Evolutionary conservation across 1,284 basidiomycete genomes (phyloP).

Genomic region (Tylopilus sp.): DNA sequence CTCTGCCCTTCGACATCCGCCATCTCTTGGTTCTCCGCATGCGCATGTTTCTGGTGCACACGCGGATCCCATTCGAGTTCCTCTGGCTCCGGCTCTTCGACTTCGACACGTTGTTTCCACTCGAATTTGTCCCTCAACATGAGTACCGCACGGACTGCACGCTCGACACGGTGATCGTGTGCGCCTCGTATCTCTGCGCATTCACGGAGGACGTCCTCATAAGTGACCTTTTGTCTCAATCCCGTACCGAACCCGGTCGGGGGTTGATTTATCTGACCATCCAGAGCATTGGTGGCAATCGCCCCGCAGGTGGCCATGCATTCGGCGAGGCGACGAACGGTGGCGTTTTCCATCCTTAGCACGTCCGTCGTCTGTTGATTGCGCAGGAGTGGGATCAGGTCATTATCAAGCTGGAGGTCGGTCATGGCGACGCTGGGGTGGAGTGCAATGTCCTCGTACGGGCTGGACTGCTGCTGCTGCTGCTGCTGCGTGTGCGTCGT

Average conservation of each 20-base stretch:
- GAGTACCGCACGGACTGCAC: constrained; percentile 76
- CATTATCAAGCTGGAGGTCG: constrained; percentile 75
- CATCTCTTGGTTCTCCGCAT: constrained; percentile 44
- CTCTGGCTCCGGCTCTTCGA: constrained; percentile 80
- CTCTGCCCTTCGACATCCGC: constrained; percentile 51
- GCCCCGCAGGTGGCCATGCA: constrained; percentile 72
- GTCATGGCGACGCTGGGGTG: constrained; percentile 69
- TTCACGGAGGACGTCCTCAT: constrained; percentile 68
- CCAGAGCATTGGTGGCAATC: constrained; percentile 58
- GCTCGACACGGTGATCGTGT: constrained; percentile 77
- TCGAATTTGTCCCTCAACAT: constrained; percentile 82
- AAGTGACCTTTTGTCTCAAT: constrained; percentile 32
- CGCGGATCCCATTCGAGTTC: constrained; percentile 74
- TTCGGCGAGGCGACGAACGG: constrained; percentile 73
- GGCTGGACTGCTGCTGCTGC: constrained; percentile 48
- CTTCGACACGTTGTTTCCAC: constrained; percentile 78
- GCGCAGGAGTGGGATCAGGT: constrained; percentile 75
- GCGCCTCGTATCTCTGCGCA: constrained; percentile 72
- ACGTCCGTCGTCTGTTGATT: constrained; percentile 83
- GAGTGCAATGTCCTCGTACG: constrained; percentile 71
- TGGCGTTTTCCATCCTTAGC: constrained; percentile 71
- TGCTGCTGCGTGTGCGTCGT: constrained; percentile 31
- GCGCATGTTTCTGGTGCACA: constrained; percentile 38
- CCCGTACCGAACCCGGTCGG: constrained; percentile 12
- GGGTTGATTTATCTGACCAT: constrained; percentile 27